Evolutionary conservation across 768 basidiomycete species (phyloP).

Genomic region (Lactifluus rugatus): DNA sequence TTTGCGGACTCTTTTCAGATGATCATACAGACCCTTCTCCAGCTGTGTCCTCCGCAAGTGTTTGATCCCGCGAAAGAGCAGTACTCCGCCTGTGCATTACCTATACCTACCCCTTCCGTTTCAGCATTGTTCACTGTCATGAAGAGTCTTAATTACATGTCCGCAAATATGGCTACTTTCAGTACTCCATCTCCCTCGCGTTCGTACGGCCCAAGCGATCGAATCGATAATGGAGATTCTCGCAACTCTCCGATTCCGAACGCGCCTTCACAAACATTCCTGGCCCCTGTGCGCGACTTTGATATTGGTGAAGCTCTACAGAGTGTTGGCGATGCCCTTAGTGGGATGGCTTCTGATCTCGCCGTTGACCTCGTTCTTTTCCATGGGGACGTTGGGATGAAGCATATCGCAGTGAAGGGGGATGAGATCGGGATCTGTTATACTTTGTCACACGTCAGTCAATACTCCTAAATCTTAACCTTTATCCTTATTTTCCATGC

Average conservation of each 20-base stretch:
- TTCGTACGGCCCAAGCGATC: constrained; percentile 8
- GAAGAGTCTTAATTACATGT: constrained; percentile 90
- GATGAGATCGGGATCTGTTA: constrained; percentile 80
- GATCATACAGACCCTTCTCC: constrained; percentile 84
- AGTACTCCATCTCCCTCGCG: constrained; percentile 20
- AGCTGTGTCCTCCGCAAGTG: constrained; percentile 82
- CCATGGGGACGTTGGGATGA: constrained; percentile 82
- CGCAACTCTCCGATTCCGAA: constrained; percentile 3
- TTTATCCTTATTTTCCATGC: constrained; percentile 19
- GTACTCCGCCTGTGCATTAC: constrained; percentile 79
- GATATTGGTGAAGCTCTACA: constrained; percentile 90
- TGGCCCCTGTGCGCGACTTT: constrained; percentile 43
- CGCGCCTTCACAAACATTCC: constrained; percentile 4
- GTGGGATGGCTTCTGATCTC: constrained; percentile 70
- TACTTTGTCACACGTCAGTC: constrained; percentile 73
- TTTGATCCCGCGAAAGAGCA: constrained; percentile 92
- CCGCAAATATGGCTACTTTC: constrained; percentile 67
- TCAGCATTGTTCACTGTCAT: constrained; percentile 84
- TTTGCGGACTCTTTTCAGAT: constrained; percentile 86
- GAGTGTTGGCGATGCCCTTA: constrained; percentile 77
- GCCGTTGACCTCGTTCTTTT: constrained; percentile 89
- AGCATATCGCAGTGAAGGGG: constrained; percentile 75
- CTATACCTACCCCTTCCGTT: constrained; percentile 80
- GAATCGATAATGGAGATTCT: not conserved
- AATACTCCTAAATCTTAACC: not conserved